Conservation (phyloP, 2,329 filamentous ascomycete genomes). For the Pestalotiopsis sp. region DNA sequence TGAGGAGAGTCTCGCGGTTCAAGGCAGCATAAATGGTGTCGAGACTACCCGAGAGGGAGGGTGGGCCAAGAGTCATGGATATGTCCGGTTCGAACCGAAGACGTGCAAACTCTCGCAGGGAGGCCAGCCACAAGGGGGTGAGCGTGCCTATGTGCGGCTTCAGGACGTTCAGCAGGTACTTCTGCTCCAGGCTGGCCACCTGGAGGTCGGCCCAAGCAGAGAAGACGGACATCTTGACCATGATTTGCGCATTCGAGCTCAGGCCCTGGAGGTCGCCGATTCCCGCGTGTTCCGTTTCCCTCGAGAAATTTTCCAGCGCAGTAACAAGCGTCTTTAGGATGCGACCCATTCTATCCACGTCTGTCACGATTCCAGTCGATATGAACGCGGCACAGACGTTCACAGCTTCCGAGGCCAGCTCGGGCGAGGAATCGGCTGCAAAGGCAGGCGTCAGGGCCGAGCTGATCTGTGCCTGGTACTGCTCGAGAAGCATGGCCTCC, state of each 20-base stretch:
- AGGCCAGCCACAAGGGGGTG: slow-evolving; percentile 92
- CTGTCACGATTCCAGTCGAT: slow-evolving; percentile 93
- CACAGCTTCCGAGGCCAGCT: slow-evolving; percentile 92
- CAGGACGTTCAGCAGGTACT: slow-evolving; percentile 84
- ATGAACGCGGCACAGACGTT: slow-evolving; percentile 99
- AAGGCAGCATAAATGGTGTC: slow-evolving; percentile 94
- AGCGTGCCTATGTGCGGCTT: slow-evolving; percentile 87
- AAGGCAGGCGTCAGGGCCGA: slow-evolving; percentile 96
- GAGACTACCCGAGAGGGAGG: slow-evolving; percentile 79
- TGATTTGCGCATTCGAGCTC: slow-evolving; percentile 94
- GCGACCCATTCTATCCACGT: slow-evolving; percentile 97
- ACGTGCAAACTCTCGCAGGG: slow-evolving; percentile 88
- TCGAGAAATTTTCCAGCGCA: slow-evolving; percentile 89
- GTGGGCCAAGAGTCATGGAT: slow-evolving; percentile 83
- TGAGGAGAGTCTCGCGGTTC: slow-evolving; percentile 89
- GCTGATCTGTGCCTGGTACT: slow-evolving; percentile 98
- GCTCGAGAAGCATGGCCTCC: slow-evolving; percentile 94
- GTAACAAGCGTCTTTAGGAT: slow-evolving; percentile 92
- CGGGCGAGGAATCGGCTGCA: slow-evolving; percentile 91
- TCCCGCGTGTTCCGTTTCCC: slow-evolving; percentile 76
- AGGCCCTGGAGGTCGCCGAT: slow-evolving; percentile 93
- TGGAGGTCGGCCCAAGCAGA: slow-evolving; percentile 97
- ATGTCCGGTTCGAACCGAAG: slow-evolving; percentile 96
- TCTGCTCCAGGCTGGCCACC: slow-evolving; percentile 90
- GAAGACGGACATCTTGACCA: slow-evolving; percentile 98